Evolutionary conservation across 352 stramenopile species (phyloP).

Genomic region (Thraustochytrium striatum): DNA sequence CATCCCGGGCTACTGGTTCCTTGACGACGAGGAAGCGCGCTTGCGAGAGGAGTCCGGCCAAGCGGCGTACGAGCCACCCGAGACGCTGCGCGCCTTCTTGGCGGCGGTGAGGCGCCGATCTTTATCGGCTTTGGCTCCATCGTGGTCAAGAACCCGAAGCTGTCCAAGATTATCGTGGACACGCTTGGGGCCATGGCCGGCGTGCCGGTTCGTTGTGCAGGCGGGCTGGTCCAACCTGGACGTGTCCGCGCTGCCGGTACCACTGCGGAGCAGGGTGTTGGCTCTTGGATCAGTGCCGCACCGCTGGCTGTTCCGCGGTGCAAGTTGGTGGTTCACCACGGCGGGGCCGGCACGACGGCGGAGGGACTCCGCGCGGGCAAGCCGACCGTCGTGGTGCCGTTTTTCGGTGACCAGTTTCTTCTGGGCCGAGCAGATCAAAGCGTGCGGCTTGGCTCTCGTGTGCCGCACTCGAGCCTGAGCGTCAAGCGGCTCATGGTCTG

Average conservation of each 20-base stretch:
- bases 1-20: constrained; percentile 41
- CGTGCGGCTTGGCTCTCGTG: neutral
- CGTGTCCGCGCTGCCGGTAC: neutral
- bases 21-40: constrained; percentile 17
- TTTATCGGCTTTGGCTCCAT: constrained; percentile 48
- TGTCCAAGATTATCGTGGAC: constrained; percentile 15
- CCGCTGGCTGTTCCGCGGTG: constrained; percentile 48
- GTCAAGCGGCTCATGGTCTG: constrained; percentile 4
- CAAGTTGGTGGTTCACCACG: constrained; percentile 49
- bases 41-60: neutral
- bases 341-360: constrained; percentile 51
- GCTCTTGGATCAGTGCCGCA: constrained; percentile 33
- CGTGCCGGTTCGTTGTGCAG: constrained; percentile 22
- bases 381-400: constrained; percentile 48
- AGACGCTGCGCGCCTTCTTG: neutral
- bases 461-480: neutral
- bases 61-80: neutral
- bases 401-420: constrained; percentile 52
- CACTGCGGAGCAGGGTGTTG: neutral
- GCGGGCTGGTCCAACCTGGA: constrained; percentile 30
- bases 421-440: constrained; percentile 39
- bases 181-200: constrained; percentile 9
- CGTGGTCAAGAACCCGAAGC: neutral
- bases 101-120: neutral
- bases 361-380: constrained; percentile 42